Percentiles rank a stretch among this genome's conserved stretches.
Conservation (phyloP, 306 rosid species). For the Sechiopsis laciniata region DNA sequence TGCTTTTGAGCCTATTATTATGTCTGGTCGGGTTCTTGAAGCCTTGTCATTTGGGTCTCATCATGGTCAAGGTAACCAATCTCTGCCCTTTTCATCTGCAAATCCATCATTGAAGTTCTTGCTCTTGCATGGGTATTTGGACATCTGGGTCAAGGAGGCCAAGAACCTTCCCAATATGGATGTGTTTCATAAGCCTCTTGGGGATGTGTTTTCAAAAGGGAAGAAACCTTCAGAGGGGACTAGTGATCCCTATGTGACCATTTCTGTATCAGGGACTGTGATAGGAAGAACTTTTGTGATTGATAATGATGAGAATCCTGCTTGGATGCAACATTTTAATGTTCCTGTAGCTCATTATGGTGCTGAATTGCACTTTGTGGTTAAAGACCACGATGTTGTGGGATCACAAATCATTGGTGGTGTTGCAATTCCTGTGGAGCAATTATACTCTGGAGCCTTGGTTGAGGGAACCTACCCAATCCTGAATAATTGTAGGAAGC, state of each 20-base stretch:
- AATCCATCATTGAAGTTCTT: conserved; percentile 38
- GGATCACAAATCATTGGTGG: conserved; percentile 67
- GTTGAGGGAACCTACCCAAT: conserved; percentile 63
- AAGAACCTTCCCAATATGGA: conserved; percentile 76
- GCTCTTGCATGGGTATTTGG: conserved; percentile 70
- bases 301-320: conserved; percentile 51
- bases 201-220: conserved; percentile 36
- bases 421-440: conserved; percentile 60
- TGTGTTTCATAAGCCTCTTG: conserved; percentile 47
- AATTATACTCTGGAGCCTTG: conserved; percentile 31
- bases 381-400: conserved; percentile 59
- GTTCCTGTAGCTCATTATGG: conserved; percentile 68
- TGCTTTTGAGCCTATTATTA: not conserved
- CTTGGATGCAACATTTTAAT: conserved; percentile 72
- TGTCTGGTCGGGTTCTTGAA: conserved; percentile 26
- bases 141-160: conserved; percentile 53
- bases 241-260: conserved; percentile 65
- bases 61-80: conserved; percentile 55
- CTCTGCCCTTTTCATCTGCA: conserved; percentile 44
- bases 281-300: conserved; percentile 74
- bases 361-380: conserved; percentile 58
- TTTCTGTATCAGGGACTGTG: conserved; percentile 52
- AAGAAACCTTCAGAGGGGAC: conserved; percentile 30
- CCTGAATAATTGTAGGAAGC: conserved; percentile 42
- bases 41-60: conserved; percentile 47